Base-by-base conservation (phyloP, 2,329 filamentous ascomycete genomes). In the Beauveria brongniartii region DNA sequence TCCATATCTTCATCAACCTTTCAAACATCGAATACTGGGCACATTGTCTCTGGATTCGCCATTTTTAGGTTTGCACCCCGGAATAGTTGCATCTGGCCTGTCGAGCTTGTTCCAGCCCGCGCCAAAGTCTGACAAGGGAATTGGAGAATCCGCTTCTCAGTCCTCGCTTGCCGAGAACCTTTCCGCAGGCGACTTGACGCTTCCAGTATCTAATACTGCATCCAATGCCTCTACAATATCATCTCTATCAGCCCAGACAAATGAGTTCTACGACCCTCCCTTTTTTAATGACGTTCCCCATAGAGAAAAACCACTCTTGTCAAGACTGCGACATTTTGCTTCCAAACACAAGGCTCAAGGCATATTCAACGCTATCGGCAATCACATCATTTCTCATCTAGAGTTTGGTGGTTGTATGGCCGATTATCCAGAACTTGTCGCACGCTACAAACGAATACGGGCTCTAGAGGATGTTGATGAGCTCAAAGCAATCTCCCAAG, bases 21-120 rank as follows among this genome's bases (percentile, higher is more conserved):
- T 89, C 65, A 86, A 85, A 64, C 90, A 96, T 75, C 83, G 85
- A 10, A 89, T 96, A 46, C 73, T 96, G 34, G 92, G 92, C 0
- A 87, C 87, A 5, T 79, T 97, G 61, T 90, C 89, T 61, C 87
- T 96, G 54, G 92, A 97, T 72, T 89, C 90, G 0, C 92, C 92
- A 0, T 91, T 95, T 62, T 78, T 96, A 6, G 92, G 92, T 3
- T 88, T 97, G 70, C 91, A 97, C 72, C 92, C 91, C 1, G 90
- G 92, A 6, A 89, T 97, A 47, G 83, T 96, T 47, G 82, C 86
- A n/a, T 89, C 89, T 43, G 91, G 92, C 2, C 82, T 96, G 59
- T 83, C 86, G 2, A 93, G 90, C 69, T 79, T 96, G 12, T 94
- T 96, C 72, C 75, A 79, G 41, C 72, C 78, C 3, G 72, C 77